A percentile compares a stretch with the other conserved stretches of the same genome.
phyloP scores from a whole-genome alignment of 208 protist species.

The Leishmania major region DNA sequence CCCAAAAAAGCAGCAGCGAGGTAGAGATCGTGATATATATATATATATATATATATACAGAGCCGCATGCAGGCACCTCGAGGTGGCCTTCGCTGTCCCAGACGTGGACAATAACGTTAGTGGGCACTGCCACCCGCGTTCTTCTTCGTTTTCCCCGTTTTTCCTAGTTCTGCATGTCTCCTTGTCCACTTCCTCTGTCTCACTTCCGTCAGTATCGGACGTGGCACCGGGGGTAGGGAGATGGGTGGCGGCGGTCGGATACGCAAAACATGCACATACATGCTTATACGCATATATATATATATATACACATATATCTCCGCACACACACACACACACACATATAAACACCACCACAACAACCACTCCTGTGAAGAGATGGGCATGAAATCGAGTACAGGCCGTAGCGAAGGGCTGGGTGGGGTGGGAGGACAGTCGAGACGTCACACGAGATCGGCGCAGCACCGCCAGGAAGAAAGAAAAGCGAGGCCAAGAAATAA shows the following conservation, averaged over 20 bases:
- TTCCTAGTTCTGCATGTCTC: neutral
- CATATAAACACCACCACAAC: neutral
- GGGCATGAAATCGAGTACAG: too few species aligned
- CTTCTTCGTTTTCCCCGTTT: too few species aligned
- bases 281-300: neutral
- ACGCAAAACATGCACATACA: neutral
- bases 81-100: neutral
- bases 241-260: neutral
- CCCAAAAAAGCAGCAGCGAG: neutral
- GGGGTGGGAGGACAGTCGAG: too few species aligned
- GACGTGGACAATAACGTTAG: neutral
- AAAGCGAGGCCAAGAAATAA: neutral
- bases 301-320: too few species aligned
- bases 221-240: neutral
- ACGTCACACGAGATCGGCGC: too few species aligned
- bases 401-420: too few species aligned
- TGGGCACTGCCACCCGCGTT: neutral
- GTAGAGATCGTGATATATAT: neutral
- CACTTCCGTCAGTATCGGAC: neutral
- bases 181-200: neutral
- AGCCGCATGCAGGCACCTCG: neutral
- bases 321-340: neutral
- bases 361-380: too few species aligned
- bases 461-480: neutral
- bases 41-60: too few species aligned